phyloP scores from a whole-genome alignment of 371 early-diverging fungal species.

The Lichtheimia hyalospora region DNA sequence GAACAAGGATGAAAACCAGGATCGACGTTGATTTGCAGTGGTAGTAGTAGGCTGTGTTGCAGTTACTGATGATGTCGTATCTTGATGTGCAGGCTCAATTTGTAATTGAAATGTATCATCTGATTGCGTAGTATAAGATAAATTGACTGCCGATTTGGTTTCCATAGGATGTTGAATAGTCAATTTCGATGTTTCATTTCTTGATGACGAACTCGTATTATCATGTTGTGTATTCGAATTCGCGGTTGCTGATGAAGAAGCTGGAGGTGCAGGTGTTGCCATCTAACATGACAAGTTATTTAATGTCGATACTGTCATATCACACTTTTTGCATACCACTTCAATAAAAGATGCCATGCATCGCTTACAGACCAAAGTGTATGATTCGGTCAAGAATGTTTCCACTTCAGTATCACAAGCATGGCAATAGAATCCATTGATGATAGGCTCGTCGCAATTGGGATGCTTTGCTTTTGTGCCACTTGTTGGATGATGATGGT shows the following conservation, averaged over 20 bases:
- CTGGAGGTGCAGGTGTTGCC: background rate
- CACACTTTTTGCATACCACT: background rate
- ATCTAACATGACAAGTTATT: background rate
- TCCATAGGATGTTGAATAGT: background rate
- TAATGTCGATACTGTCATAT: background rate
- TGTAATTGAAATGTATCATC: too few relatives aligned
- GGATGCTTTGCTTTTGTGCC: background rate
- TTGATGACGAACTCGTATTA: background rate
- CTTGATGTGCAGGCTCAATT: too few relatives aligned
- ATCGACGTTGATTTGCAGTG: too few relatives aligned
- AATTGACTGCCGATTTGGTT: too few relatives aligned
- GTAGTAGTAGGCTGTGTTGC: too few relatives aligned
- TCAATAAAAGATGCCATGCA: background rate
- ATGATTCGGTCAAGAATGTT: background rate
- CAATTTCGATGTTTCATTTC: background rate
- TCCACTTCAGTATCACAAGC: background rate
- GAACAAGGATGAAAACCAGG: too few relatives aligned
- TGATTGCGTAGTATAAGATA: too few relatives aligned
- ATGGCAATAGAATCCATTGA: background rate
- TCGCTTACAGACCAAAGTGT: background rate
- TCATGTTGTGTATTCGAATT: background rate
- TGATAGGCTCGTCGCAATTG: background rate
- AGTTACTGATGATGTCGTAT: too few relatives aligned
- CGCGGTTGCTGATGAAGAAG: background rate
- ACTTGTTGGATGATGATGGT: too few relatives aligned